Conservation (phyloP, 2,329 filamentous ascomycete species). For the Aaosphaeria pasadenensis region DNA sequence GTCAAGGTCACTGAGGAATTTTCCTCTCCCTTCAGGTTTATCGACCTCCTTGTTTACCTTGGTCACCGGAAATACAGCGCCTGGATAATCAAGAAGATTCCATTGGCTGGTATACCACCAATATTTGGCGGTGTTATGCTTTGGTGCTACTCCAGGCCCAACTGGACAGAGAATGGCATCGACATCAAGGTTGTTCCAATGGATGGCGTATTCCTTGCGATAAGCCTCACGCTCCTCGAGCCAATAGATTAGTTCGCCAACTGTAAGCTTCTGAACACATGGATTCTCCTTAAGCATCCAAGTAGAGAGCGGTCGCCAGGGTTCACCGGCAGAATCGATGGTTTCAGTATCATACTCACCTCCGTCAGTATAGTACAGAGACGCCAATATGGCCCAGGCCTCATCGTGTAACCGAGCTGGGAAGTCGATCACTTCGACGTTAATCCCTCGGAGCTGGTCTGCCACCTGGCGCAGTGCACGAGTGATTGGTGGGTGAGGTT, state of each 20-base stretch:
- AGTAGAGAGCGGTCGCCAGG: conserved; percentile 55
- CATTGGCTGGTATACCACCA: conserved; percentile 67
- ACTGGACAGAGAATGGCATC: conserved; percentile 64
- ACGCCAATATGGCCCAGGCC: conserved; percentile 47
- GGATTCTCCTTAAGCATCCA: conserved; percentile 59
- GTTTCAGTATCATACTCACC: conserved; percentile 52
- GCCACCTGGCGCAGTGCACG: conserved; percentile 53
- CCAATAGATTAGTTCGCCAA: conserved; percentile 44
- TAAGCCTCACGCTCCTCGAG: conserved; percentile 44
- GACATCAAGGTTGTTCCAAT: conserved; percentile 44
- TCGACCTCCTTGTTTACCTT: conserved; percentile 44
- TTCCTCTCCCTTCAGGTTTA: conserved; percentile 31
- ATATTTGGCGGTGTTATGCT: conserved; percentile 53
- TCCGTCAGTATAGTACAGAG: conserved; percentile 55
- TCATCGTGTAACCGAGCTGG: conserved; percentile 48
- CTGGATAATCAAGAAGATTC: conserved; percentile 68
- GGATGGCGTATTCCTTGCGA: conserved; percentile 42
- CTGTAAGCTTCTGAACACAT: conserved; percentile 39
- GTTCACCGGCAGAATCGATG: conserved; percentile 56
- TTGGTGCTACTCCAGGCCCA: conserved; percentile 54
- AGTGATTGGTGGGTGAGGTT: conserved; percentile 63
- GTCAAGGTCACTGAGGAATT: conserved; percentile 46
- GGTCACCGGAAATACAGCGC: conserved; percentile 56
- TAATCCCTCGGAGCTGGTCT: conserved; percentile 42
- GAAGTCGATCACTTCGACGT: conserved; percentile 54